Conservation (phyloP, 23 red algal species). For the Gracilaria vermiculophylla region DNA sequence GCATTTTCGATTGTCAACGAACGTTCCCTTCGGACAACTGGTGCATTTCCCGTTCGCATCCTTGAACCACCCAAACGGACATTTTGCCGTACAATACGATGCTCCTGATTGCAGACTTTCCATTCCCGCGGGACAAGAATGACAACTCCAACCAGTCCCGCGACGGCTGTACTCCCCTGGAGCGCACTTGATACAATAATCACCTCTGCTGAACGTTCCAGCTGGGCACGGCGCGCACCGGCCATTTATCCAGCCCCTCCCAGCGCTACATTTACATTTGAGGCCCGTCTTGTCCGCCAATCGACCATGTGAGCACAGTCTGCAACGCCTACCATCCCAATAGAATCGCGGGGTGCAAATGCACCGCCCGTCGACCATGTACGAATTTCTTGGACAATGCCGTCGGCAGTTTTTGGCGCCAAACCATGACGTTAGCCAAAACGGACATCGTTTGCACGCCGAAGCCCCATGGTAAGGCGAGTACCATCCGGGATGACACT, state of each 20-base stretch:
- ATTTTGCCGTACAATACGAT: conserved; percentile 12
- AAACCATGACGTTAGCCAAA: conserved; percentile 17
- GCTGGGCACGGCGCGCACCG: not conserved
- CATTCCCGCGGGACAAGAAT: not conserved
- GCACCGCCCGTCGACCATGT: not conserved
- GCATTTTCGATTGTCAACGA: not conserved
- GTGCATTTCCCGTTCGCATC: conserved; percentile 1
- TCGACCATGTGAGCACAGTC: not conserved
- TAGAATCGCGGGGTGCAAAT: not conserved
- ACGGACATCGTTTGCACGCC: not conserved
- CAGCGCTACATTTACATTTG: conserved; percentile 2
- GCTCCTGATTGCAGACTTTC: not conserved
- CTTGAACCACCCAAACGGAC: conserved; percentile 12
- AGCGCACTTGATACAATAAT: not conserved
- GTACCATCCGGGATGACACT: not conserved
- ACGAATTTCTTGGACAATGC: conserved; percentile 2
- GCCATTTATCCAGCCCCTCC: not conserved
- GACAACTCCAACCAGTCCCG: not conserved
- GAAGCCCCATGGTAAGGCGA: not conserved
- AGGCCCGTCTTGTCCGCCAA: conserved; percentile 6
- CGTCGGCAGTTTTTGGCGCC: not conserved
- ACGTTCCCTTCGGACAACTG: conserved; percentile 10
- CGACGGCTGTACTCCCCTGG: not conserved
- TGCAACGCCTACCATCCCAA: conserved; percentile 8
- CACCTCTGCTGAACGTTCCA: conserved; percentile 8